Evolutionary conservation across 2,329 filamentous ascomycete species (phyloP).

Genomic region (Stagonosporopsis tanaceti): DNA sequence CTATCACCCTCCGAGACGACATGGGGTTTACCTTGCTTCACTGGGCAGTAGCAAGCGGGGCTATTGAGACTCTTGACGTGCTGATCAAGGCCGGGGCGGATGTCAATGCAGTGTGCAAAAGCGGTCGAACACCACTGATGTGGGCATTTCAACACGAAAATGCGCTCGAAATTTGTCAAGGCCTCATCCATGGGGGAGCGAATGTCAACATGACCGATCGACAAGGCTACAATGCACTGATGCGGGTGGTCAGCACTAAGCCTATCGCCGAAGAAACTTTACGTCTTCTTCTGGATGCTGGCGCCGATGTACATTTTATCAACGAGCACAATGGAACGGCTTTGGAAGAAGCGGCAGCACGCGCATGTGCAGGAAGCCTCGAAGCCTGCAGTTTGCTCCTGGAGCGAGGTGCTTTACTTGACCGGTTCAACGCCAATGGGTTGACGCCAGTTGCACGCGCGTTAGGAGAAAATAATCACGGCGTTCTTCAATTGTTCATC

Average conservation of each 20-base stretch:
- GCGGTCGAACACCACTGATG: neutral
- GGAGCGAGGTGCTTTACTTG: neutral
- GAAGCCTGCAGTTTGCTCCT: neutral
- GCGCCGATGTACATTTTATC: neutral
- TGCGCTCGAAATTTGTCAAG: too few species aligned
- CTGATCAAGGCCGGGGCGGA: neutral
- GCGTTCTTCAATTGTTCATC: neutral
- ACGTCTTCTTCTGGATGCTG: neutral
- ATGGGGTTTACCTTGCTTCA: neutral
- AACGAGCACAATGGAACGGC: neutral
- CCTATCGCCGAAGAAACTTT: neutral
- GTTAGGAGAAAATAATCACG: neutral
- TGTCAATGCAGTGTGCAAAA: constrained; percentile 2
- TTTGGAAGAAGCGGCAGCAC: neutral
- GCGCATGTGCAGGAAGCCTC: neutral
- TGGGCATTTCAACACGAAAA: neutral
- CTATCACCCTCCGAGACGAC: neutral
- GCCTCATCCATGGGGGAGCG: neutral
- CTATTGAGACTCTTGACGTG: neutral
- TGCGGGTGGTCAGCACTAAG: neutral
- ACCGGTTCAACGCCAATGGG: neutral
- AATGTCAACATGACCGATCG: neutral
- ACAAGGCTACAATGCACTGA: neutral
- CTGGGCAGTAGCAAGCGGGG: neutral
- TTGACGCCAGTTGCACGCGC: neutral